Conservation (phyloP, 257 asterid species). For the Petunia axillaris region DNA sequence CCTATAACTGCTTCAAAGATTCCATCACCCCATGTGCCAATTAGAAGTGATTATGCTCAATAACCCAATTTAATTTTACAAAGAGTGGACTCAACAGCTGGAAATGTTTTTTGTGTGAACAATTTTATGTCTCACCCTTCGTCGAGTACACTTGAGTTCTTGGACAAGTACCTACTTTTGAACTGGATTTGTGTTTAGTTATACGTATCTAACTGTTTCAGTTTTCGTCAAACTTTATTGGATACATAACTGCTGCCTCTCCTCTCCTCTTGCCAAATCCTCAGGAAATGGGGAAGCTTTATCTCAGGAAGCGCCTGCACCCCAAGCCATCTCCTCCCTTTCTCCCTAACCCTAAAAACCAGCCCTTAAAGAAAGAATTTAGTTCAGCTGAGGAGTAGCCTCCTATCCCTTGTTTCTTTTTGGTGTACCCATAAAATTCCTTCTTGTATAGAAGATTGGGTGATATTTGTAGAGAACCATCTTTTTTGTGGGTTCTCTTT, state of each 20-base stretch:
- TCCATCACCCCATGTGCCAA: background rate
- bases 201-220: background rate
- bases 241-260: background rate
- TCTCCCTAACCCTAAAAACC: background rate
- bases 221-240: background rate
- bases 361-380: background rate
- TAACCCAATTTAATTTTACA: background rate
- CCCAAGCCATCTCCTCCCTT: background rate
- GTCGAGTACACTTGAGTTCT: background rate
- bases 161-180: background rate
- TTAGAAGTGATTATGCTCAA: background rate
- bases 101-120: background rate
- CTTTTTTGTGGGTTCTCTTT: too few relatives aligned
- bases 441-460: too few relatives aligned
- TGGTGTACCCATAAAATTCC: too few relatives aligned
- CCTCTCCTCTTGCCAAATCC: background rate
- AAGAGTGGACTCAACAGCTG: background rate
- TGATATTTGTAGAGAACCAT: too few relatives aligned
- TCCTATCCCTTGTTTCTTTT: too few relatives aligned
- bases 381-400: too few relatives aligned
- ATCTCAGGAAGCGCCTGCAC: background rate
- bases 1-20: background rate
- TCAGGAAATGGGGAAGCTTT: background rate
- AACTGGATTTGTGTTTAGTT: background rate
- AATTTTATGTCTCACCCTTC: background rate